Percentiles rank a stretch among this genome's conserved stretches.
These are phyloP conservation scores for Annona squamosa DNA, from an alignment of 164 flowering plant species.

Conservation along the genomic window DNA sequence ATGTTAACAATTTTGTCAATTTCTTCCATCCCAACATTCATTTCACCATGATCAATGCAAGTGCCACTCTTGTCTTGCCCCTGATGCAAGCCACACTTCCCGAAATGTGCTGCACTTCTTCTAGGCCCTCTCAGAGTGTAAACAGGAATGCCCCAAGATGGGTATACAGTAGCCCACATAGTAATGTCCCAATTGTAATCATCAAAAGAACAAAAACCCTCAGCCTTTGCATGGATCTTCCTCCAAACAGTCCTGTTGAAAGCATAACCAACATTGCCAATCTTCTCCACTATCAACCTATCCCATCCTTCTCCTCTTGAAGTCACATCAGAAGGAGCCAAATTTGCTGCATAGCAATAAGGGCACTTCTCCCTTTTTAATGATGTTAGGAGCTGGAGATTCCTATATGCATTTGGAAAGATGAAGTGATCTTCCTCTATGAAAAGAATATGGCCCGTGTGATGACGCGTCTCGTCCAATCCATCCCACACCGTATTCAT, in stretches of 20 bases:
- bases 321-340: constrained; percentile 82
- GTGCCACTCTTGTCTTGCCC: constrained; percentile 51
- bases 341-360: constrained; percentile 74
- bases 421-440: constrained; percentile 93
- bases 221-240: constrained; percentile 66
- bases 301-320: constrained; percentile 73
- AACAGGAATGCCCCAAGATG: constrained; percentile 80
- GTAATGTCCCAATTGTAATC: constrained; percentile 98
- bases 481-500: constrained; percentile 99
- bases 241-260: constrained; percentile 85
- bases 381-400: constrained; percentile 46
- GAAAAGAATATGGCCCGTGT: constrained; percentile 73
- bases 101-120: constrained; percentile 91
- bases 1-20: constrained; percentile 55
- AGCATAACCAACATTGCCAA: constrained; percentile 89
- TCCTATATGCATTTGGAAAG: constrained; percentile 84
- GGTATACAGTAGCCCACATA: constrained; percentile 91
- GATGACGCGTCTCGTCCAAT: constrained; percentile 55
- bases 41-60: constrained; percentile 66
- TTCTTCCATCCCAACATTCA: constrained; percentile 48
- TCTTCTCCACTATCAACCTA: constrained; percentile 64
- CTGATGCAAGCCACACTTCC: constrained; percentile 94
- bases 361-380: constrained; percentile 69
- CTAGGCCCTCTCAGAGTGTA: constrained; percentile 78
- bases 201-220: constrained; percentile 76